Conservation (phyloP, 129 eudicot species). For the Flaveria trinervia region DNA sequence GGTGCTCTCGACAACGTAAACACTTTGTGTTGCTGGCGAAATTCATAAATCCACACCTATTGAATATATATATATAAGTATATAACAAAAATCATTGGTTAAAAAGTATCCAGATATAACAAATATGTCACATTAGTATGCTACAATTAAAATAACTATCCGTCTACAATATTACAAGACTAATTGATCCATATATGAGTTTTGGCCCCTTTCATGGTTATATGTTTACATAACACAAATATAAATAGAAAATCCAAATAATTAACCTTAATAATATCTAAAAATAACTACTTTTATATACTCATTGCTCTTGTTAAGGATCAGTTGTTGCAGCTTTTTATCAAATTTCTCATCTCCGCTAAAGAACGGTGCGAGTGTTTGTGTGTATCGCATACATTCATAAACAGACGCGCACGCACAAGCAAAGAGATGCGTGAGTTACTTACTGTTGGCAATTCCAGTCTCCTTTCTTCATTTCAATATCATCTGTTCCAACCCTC, state of each 20-base stretch:
- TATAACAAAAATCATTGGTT: slow-evolving; percentile 1
- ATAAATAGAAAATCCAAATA: background rate
- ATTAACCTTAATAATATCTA: background rate
- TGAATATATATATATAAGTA: background rate
- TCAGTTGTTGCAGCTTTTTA: no score
- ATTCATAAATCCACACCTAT: slow-evolving; percentile 79
- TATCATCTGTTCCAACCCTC: slow-evolving; percentile 33
- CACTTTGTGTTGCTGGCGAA: slow-evolving; percentile 76
- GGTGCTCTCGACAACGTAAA: slow-evolving; percentile 65
- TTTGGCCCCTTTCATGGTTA: background rate
- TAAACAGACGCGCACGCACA: background rate
- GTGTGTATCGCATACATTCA: background rate
- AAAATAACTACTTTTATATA: background rate
- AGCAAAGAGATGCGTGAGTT: background rate
- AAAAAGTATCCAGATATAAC: background rate
- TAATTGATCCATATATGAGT: no score
- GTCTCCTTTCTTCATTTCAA: slow-evolving; percentile 86
- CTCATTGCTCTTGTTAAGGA: background rate
- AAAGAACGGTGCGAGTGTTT: no score
- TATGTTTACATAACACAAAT: background rate
- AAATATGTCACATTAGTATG: background rate
- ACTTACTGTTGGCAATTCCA: slow-evolving; percentile 91
- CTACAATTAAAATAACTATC: background rate
- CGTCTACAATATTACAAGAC: no score
- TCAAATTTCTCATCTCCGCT: no score